A percentile compares a stretch with the other conserved stretches of the same genome.
phyloP scores from a whole-genome alignment of 1,284 basidiomycete genomes.

The Mycosarcoma mackinlayi region DNA sequence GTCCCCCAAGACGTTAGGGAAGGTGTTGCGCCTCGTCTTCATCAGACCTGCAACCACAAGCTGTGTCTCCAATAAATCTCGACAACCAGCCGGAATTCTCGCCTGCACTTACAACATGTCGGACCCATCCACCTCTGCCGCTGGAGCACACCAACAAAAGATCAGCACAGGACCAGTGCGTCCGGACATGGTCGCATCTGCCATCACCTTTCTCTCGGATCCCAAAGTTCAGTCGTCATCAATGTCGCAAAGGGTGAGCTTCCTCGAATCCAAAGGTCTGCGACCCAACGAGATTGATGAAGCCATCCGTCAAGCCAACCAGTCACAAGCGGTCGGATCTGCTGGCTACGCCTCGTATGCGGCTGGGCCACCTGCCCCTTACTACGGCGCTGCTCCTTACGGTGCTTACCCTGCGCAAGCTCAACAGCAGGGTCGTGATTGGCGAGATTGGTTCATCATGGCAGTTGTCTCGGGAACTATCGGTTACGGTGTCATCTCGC shows the following conservation, averaged over 20 bases:
- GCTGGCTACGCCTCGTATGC: conserved; percentile 34
- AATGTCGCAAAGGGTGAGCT: conserved; percentile 85
- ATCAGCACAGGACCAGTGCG: conserved; percentile 39
- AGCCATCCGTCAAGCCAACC: conserved; percentile 74
- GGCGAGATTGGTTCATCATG: conserved; percentile 75
- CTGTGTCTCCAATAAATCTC: too few species aligned
- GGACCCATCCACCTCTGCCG: conserved; percentile 46
- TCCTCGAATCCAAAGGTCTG: conserved; percentile 93
- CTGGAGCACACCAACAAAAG: conserved; percentile 31
- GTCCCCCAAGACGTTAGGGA: too few species aligned
- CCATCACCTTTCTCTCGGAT: conserved; percentile 64
- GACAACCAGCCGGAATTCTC: neutral
- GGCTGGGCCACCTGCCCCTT: conserved; percentile 31
- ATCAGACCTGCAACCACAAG: too few species aligned
- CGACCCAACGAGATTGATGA: conserved; percentile 85
- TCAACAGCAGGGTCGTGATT: conserved; percentile 58
- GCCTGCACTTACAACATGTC: conserved; percentile 26
- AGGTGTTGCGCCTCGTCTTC: too few species aligned
- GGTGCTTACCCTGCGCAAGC: conserved; percentile 25
- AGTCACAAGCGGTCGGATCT: conserved; percentile 24
- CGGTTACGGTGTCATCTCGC: conserved; percentile 84
- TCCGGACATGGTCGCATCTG: conserved; percentile 61
- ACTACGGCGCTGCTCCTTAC: conserved; percentile 43
- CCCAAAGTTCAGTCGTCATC: conserved; percentile 77
- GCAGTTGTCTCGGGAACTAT: conserved; percentile 89